Percentiles rank a stretch among this genome's conserved stretches.
Evolutionary conservation across 169 alveolate genomes (phyloP).

Genomic region (Pseudocohnilembus persalinus): DNA sequence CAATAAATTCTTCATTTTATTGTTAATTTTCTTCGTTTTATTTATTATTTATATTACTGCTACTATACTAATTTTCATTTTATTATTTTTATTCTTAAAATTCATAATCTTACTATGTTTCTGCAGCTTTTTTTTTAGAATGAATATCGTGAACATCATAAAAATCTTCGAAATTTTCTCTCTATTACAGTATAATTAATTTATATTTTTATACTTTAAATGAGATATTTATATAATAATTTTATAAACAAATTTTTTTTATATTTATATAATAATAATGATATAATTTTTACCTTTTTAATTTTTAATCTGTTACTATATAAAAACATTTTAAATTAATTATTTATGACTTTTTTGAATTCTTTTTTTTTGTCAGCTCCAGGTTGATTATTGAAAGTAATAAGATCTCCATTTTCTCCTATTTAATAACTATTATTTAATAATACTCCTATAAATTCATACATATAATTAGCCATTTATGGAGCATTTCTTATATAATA

Average conservation of each 20-base stretch:
- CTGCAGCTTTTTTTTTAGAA: neutral
- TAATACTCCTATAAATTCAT: constrained; percentile 21
- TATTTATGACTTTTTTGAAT: constrained; percentile 35
- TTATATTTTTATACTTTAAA: too few relatives aligned
- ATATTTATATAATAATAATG: too few relatives aligned
- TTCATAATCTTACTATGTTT: constrained; percentile 19
- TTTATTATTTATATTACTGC: neutral
- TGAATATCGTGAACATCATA: neutral
- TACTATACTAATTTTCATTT: constrained; percentile 1
- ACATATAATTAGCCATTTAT: constrained; percentile 19
- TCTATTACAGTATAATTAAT: too few relatives aligned
- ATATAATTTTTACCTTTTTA: constrained; percentile 12
- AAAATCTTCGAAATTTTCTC: too few relatives aligned
- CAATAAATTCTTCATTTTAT: constrained; percentile 8
- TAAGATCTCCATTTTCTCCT: constrained; percentile 26
- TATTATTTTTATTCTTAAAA: constrained; percentile 24
- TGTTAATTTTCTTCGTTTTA: constrained; percentile 3
- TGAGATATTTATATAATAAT: neutral
- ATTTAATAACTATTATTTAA: constrained; percentile 44
- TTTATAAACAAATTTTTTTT: too few relatives aligned
- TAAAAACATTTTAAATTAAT: constrained; percentile 41
- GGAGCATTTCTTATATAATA: constrained; percentile 32
- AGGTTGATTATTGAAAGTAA: constrained; percentile 36
- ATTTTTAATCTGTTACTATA: constrained; percentile 33
- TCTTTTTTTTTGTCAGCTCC: constrained; percentile 33